phyloP scores from a whole-genome alignment of 768 basidiomycete species.

The Multifurca ochricompacta region DNA sequence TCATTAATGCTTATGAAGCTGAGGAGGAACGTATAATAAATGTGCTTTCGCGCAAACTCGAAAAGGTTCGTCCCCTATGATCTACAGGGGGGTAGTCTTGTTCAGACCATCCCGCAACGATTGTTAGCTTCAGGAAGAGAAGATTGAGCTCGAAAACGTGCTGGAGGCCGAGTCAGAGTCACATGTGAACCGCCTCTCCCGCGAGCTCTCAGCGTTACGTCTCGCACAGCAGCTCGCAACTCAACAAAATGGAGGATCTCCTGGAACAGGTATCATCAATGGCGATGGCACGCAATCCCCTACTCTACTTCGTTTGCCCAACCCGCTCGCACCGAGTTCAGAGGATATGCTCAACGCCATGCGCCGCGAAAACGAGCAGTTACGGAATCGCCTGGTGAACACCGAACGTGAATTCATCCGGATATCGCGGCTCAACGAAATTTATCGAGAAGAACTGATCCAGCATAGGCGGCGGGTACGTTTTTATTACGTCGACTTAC shows the following conservation, averaged over 20 bases:
- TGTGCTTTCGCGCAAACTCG: conserved; percentile 71
- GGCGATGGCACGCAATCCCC: conserved; percentile 21
- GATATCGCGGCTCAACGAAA: conserved; percentile 66
- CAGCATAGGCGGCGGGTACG: conserved; percentile 69
- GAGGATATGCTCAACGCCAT: conserved; percentile 70
- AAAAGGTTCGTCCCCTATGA: conserved; percentile 50
- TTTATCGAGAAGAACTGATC: conserved; percentile 79
- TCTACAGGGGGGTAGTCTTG: neutral
- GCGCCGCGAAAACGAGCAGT: conserved; percentile 69
- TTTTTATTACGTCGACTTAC: neutral
- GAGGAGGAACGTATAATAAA: conserved; percentile 88
- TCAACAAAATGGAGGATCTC: conserved; percentile 24
- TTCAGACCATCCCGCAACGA: neutral
- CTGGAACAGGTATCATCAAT: conserved; percentile 5
- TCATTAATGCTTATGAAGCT: conserved; percentile 85
- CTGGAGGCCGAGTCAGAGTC: conserved; percentile 83
- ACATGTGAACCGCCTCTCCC: conserved; percentile 68
- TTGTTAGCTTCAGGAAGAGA: conserved; percentile 69
- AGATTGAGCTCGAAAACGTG: conserved; percentile 72
- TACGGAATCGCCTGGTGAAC: conserved; percentile 58
- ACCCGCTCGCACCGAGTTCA: conserved; percentile 32
- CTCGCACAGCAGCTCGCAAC: conserved; percentile 46
- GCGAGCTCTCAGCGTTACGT: conserved; percentile 61
- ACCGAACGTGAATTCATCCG: conserved; percentile 74
- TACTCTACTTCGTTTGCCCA: conserved; percentile 18